Evolutionary conservation across 1,139 yeast species (phyloP).

Genomic region (Saccharomyces hybrid): DNA sequence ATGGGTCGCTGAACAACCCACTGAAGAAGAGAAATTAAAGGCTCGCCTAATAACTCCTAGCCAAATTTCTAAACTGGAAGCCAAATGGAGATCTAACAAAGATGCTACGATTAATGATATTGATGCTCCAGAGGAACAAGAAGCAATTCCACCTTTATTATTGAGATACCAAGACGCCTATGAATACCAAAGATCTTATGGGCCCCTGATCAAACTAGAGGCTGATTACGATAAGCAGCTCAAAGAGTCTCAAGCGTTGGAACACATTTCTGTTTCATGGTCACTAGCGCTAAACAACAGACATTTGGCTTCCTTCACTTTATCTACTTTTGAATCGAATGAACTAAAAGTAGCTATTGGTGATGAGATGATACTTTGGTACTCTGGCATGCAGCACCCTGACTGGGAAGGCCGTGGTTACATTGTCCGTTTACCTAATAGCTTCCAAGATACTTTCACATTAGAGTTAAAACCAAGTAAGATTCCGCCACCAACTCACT

Average conservation of each 20-base stretch:
- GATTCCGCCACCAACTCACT: slow-evolving; percentile 40
- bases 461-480: slow-evolving; percentile 50
- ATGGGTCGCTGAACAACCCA: slow-evolving; percentile 72
- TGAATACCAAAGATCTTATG: slow-evolving; percentile 79
- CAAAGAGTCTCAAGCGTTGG: slow-evolving; percentile 74
- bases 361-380: slow-evolving; percentile 65
- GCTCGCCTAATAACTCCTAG: slow-evolving; percentile 51
- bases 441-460: slow-evolving; percentile 62
- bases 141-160: slow-evolving; percentile 60
- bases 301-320: slow-evolving; percentile 61
- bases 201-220: slow-evolving; percentile 75
- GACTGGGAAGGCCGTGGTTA: slow-evolving; percentile 70
- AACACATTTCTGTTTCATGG: slow-evolving; percentile 72
- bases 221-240: slow-evolving; percentile 69
- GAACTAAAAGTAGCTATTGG: slow-evolving; percentile 77
- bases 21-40: slow-evolving; percentile 52
- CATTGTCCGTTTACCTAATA: slow-evolving; percentile 64
- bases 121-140: slow-evolving; percentile 46
- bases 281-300: slow-evolving; percentile 56
- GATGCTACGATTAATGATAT: slow-evolving; percentile 60
- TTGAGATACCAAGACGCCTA: slow-evolving; percentile 76
- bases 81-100: slow-evolving; percentile 69
- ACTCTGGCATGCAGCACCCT: slow-evolving; percentile 43
- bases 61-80: slow-evolving; percentile 69
- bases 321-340: slow-evolving; percentile 59